Percentiles rank a stretch among this genome's conserved stretches.
Conservation (phyloP, 768 basidiomycete species). For the Porphyrellus cyaneotinctus region DNA sequence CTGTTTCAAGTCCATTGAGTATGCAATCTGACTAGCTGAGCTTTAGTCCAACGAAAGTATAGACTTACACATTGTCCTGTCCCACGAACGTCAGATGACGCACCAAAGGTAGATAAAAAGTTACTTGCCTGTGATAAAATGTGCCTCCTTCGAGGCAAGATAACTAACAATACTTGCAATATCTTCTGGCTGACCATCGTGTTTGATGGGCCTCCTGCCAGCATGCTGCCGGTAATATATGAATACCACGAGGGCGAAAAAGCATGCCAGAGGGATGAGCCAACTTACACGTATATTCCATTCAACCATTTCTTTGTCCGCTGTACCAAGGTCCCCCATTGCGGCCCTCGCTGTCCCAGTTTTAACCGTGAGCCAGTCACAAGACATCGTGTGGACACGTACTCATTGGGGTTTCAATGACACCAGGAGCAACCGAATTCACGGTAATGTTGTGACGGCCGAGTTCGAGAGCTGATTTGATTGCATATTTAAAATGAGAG, state of each 20-base stretch:
- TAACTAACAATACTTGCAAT: neutral
- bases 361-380: neutral
- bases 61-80: slow-evolving; percentile 1
- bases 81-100: neutral
- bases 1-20: neutral
- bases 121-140: slow-evolving; percentile 25
- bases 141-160: slow-evolving; percentile 19
- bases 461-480: slow-evolving; percentile 26
- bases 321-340: neutral
- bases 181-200: slow-evolving; percentile 26
- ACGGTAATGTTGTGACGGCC: slow-evolving; percentile 35
- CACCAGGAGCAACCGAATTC: slow-evolving; percentile 39
- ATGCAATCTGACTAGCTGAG: too few relatives aligned
- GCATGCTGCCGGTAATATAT: neutral
- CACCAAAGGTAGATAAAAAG: neutral
- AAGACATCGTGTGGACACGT: neutral
- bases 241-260: neutral
- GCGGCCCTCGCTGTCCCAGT: neutral
- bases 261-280: too few relatives aligned
- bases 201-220: neutral
- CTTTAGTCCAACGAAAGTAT: neutral
- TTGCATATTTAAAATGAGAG: neutral
- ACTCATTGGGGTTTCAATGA: slow-evolving; percentile 27
- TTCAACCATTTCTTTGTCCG: neutral
- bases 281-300: neutral